A percentile compares a stretch with the other conserved stretches of the same genome.
These are phyloP conservation scores for Trichosanthes cucumerina DNA, from an alignment of 306 rosid species.

Conservation along the genomic window DNA sequence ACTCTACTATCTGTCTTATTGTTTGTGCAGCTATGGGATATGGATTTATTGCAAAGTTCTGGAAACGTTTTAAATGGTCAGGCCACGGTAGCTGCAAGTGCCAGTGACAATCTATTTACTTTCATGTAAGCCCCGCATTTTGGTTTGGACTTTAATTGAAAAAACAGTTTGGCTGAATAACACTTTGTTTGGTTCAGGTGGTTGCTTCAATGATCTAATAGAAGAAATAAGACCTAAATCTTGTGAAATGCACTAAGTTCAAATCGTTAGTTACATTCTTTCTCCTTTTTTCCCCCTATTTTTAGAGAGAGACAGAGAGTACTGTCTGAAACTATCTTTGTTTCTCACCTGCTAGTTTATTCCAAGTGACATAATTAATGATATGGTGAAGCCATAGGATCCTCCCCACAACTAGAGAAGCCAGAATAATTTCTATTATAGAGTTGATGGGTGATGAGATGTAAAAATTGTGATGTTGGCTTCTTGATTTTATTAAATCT, in stretches of 20 bases:
- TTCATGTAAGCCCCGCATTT: slow-evolving; percentile 3
- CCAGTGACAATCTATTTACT: background rate
- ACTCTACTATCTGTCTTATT: background rate
- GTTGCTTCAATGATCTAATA: background rate
- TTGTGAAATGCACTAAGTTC: background rate
- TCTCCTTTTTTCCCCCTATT: background rate
- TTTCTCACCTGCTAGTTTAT: background rate
- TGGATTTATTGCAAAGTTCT: slow-evolving; percentile 3
- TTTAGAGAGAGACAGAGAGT: background rate
- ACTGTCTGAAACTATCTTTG: background rate
- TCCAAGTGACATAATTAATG: background rate
- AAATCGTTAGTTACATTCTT: background rate
- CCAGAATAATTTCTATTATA: background rate
- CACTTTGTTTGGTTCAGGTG: background rate
- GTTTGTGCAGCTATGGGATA: slow-evolving; percentile 7
- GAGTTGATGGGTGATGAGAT: background rate
- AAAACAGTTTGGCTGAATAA: background rate
- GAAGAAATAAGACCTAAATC: background rate
- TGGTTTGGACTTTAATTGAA: background rate
- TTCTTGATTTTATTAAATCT: background rate
- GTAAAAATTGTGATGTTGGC: background rate
- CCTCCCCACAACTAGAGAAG: background rate
- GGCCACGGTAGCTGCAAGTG: background rate
- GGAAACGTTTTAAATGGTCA: background rate
- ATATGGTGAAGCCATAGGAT: background rate